phyloP scores from a whole-genome alignment of 169 alveolate species.

The Ichthyophthirius multifiliis region DNA sequence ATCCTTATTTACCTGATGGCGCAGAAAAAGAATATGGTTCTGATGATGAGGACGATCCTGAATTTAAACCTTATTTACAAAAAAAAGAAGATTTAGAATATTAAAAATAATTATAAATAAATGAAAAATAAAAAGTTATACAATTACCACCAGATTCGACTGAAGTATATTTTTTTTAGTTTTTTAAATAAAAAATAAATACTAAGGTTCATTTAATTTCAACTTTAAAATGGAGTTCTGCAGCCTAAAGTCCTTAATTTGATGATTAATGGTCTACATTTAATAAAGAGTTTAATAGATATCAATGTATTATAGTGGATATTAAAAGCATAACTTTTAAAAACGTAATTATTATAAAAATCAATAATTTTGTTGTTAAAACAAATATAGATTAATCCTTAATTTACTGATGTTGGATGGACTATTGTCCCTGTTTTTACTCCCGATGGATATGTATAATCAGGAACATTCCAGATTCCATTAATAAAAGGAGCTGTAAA shows the following conservation, averaged over 20 bases:
- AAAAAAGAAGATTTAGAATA: neutral
- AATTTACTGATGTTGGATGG: slow-evolving; percentile 37
- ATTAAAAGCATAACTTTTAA: slow-evolving; percentile 1
- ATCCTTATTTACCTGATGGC: slow-evolving; percentile 4
- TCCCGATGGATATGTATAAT: slow-evolving; percentile 23
- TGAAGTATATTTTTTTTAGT: neutral
- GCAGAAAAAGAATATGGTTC: slow-evolving; percentile 1
- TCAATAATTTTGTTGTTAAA: neutral
- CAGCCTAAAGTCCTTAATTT: slow-evolving; percentile 7
- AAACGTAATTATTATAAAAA: neutral
- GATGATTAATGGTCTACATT: slow-evolving; percentile 19
- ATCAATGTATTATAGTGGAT: slow-evolving; percentile 19
- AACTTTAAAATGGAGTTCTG: neutral
- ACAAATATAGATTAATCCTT: slow-evolving; percentile 15
- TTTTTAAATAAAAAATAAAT: neutral
- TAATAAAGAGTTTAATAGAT: slow-evolving; percentile 31
- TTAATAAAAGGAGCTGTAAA: slow-evolving; percentile 27
- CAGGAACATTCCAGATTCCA: slow-evolving; percentile 20
- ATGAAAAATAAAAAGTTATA: neutral
- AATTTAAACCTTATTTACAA: neutral
- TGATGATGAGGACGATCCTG: slow-evolving; percentile 18
- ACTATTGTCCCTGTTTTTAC: slow-evolving; percentile 30
- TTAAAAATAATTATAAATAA: neutral
- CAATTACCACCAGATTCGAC: neutral
- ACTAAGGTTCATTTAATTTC: neutral